phyloP scores from a whole-genome alignment of 129 eudicot genomes.

The Erigeron canadensis region DNA sequence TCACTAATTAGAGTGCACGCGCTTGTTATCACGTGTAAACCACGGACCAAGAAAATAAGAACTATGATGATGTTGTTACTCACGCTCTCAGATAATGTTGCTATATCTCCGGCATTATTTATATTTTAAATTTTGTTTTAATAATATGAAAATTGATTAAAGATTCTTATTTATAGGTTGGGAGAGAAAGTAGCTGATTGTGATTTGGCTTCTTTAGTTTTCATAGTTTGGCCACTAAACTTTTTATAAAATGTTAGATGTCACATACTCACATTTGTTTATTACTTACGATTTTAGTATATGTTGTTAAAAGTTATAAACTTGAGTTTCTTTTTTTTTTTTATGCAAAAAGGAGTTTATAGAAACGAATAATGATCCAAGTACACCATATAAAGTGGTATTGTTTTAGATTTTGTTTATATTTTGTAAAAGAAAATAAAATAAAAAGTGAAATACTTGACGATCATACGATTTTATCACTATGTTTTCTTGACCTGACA shows the following conservation, averaged over 20 bases:
- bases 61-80: not conserved
- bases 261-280: not conserved
- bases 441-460: too few species aligned
- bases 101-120: conserved; percentile 23
- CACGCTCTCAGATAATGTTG: conserved; percentile 31
- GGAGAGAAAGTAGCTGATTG: conserved; percentile 40
- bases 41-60: conserved; percentile 22
- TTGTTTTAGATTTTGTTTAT: too few species aligned
- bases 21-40: not conserved
- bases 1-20: conserved; percentile 14
- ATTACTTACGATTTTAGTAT: too few species aligned
- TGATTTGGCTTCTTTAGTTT: conserved; percentile 29
- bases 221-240: conserved; percentile 27
- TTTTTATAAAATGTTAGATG: not conserved
- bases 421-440: too few species aligned
- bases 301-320: too few species aligned
- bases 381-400: too few species aligned
- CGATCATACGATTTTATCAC: too few species aligned
- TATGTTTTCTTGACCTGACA: too few species aligned
- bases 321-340: not conserved
- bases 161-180: conserved; percentile 37
- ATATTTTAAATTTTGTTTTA: not conserved
- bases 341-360: not conserved
- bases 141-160: conserved; percentile 21
- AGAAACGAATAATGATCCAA: too few species aligned